Percentiles rank a stretch among this genome's conserved stretches.
These are phyloP conservation scores for Lecanicillium sp. DNA, from an alignment of 2,329 filamentous ascomycete species.

Conservation along the genomic window DNA sequence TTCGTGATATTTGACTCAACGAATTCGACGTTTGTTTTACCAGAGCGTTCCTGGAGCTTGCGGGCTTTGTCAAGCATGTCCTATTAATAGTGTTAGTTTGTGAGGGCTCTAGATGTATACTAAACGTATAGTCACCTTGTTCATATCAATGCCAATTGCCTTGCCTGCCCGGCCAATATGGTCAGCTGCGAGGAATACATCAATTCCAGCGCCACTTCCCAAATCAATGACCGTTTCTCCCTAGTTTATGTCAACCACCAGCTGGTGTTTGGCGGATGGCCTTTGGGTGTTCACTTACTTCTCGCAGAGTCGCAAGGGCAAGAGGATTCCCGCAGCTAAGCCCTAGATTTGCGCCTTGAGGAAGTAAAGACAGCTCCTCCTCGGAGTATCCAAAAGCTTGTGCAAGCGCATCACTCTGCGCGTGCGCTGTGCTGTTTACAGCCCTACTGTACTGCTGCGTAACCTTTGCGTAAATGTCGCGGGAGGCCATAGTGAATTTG, in stretches of 20 bases:
- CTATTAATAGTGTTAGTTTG: constrained; percentile 23
- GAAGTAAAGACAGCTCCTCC: constrained; percentile 36
- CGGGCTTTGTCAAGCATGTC: constrained; percentile 47
- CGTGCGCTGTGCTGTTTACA: constrained; percentile 17
- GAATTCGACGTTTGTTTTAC: constrained; percentile 37
- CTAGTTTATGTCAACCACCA: constrained; percentile 19
- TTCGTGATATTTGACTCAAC: constrained; percentile 40
- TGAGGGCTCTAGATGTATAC: too few relatives aligned
- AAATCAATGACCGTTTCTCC: constrained; percentile 52
- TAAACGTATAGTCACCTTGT: too few relatives aligned
- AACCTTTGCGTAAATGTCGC: constrained; percentile 28
- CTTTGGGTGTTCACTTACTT: too few relatives aligned
- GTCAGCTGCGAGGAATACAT: constrained; percentile 45
- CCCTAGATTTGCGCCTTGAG: constrained; percentile 41
- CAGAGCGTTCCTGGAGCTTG: constrained; percentile 30
- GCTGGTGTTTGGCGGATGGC: too few relatives aligned
- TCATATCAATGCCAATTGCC: constrained; percentile 54
- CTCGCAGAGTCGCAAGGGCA: constrained; percentile 36
- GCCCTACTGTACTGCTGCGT: constrained; percentile 26
- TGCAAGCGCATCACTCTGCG: constrained; percentile 34
- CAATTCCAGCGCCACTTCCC: constrained; percentile 50
- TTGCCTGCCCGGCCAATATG: constrained; percentile 40
- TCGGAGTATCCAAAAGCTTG: constrained; percentile 44
- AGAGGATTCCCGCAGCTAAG: constrained; percentile 48
- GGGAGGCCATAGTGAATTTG: too few relatives aligned